Percentiles rank a stretch among this genome's conserved stretches.
Conservation (phyloP, 768 basidiomycete genomes). For the Boletus rex-veris region DNA sequence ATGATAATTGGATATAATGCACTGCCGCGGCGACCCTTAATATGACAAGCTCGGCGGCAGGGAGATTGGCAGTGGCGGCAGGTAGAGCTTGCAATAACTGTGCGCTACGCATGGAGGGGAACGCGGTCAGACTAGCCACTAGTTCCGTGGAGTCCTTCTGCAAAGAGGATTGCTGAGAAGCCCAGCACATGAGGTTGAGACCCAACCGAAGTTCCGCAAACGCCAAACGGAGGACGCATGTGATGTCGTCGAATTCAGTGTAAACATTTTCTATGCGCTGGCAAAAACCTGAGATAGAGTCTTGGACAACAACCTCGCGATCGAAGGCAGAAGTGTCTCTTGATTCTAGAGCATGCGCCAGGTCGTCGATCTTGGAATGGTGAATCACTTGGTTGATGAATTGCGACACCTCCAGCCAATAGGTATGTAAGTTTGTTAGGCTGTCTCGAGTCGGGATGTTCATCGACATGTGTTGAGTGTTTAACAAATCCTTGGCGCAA, state of each 20-base stretch:
- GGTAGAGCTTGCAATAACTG: conserved; percentile 31
- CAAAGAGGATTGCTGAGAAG: conserved; percentile 15
- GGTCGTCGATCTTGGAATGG: conserved; percentile 44
- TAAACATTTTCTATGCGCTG: conserved; percentile 71
- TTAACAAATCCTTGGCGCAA: conserved; percentile 30
- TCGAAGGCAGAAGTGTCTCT: conserved; percentile 37
- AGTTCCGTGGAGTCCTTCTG: conserved; percentile 22
- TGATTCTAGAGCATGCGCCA: conserved; percentile 39
- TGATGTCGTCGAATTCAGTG: conserved; percentile 68
- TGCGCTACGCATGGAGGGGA: conserved; percentile 51
- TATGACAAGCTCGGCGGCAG: conserved; percentile 33
- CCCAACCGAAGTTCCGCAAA: conserved; percentile 70
- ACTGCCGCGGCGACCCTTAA: conserved; percentile 43
- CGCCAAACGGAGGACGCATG: conserved; percentile 60
- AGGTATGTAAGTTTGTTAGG: conserved; percentile 51
- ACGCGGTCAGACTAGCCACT: conserved; percentile 42
- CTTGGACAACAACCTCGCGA: conserved; percentile 73
- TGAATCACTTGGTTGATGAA: conserved; percentile 62
- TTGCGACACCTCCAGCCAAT: conserved; percentile 74
- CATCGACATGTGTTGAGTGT: conserved; percentile 24
- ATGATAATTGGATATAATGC: conserved; percentile 21
- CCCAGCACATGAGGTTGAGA: conserved; percentile 48
- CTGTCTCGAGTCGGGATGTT: conserved; percentile 37
- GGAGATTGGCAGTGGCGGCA: conserved; percentile 4
- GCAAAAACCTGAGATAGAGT: conserved; percentile 72